Evolutionary conservation across 768 basidiomycete species (phyloP), one percentile per base, ranked within the genome.

Genomic region (Amanita exitialis): DNA sequence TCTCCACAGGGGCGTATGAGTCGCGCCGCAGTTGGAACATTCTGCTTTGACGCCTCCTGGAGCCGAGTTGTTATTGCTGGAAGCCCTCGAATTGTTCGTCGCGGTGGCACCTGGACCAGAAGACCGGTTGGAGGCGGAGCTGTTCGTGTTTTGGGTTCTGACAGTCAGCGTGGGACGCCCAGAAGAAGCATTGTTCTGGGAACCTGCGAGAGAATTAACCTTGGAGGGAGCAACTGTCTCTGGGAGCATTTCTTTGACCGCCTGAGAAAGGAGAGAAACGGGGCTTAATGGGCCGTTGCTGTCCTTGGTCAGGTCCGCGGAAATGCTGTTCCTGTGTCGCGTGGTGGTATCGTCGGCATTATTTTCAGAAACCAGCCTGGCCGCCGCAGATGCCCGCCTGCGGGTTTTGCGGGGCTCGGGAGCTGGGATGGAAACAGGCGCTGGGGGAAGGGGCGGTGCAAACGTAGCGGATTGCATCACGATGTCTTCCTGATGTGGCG

Each of bases 21-120:
- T 91, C 3, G 89, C 89, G 18, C 89, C 90, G 58, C 89, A 91
- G 64, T 90, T 91, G 6, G 83, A 83, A 60, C 90, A 91, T 58
- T 90, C 90, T 5, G 86, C 86, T 68, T 90, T 91, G 53, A 76
- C 74, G 38, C 76, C 76, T 7, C 76, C 76, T 0, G 76, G 76
- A 10, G 72, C 76, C 20, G 71, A 69, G 59, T 76, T 74, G 34
- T 51, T 55, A 32, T 39, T 56, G 1, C 54, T 52, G 32, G 21
- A 44, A 18, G 23, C 52, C 41, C 72, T 61, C 10, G 74, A 64
- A 3, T 72, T 69, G 56, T 75, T 77, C 21, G 81, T 82, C 18
- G 80, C 76, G 1, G 82, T 85, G 21, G 83, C 83, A 56, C 80
- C 71, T 28, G 82, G 80, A 5, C 79, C 82, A 37, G 78, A 75